Percentiles rank a stretch among this genome's conserved stretches.
These are phyloP conservation scores for Vaccinium vitisidaea DNA, from an alignment of 148 eudicot species.

Conservation along the genomic window DNA sequence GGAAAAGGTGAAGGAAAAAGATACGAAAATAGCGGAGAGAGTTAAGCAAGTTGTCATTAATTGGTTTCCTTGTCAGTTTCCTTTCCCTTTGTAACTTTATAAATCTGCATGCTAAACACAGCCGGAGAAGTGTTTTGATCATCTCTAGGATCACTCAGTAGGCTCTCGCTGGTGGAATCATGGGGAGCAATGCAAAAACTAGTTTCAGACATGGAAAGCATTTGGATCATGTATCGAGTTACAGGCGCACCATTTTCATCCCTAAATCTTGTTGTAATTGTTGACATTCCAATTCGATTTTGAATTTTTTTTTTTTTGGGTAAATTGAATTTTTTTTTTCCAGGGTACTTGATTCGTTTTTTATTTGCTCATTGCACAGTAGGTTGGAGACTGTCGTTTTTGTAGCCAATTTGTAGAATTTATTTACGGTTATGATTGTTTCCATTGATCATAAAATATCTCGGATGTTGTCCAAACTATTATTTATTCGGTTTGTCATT, in stretches of 20 bases:
- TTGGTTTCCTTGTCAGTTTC: not conserved
- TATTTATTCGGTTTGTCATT: not conserved
- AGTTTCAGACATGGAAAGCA: not conserved
- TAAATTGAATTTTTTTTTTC: not conserved
- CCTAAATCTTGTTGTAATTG: slow-evolving; percentile 28
- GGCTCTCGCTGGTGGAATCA: not conserved
- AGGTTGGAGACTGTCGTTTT: not conserved
- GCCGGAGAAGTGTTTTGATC: not conserved
- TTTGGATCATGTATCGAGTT: not conserved
- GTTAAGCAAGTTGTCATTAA: not conserved
- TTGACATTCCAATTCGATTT: slow-evolving; percentile 24
- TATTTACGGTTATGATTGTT: not conserved
- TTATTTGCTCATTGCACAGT: slow-evolving; percentile 15
- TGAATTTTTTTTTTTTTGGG: not conserved
- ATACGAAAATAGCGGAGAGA: not conserved
- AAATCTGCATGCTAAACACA: not conserved
- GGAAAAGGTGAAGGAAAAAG: not conserved
- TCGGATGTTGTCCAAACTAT: not conserved
- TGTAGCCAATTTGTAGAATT: slow-evolving; percentile 8
- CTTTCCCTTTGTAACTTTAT: not conserved
- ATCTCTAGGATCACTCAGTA: not conserved
- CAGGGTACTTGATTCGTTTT: not conserved
- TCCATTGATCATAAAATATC: not conserved
- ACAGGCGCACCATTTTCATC: slow-evolving; percentile 20
- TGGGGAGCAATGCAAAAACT: not conserved